phyloP scores from a whole-genome alignment of 768 basidiomycete genomes.

The Ramaria rubella region DNA sequence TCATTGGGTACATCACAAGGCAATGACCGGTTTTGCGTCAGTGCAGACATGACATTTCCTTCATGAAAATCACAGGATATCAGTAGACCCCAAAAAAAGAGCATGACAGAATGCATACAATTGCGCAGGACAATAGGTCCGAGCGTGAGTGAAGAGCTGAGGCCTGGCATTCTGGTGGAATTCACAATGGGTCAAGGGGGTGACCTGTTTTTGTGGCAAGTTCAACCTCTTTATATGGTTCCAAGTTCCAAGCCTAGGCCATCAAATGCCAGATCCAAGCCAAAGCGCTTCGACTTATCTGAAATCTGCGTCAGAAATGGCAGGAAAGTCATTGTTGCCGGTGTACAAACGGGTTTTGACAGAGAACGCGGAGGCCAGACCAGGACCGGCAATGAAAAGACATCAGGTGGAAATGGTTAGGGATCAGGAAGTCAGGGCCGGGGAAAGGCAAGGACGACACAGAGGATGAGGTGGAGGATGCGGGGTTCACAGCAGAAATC shows the following conservation, averaged over 20 bases:
- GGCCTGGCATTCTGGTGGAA: background rate
- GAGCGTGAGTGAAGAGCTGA: conserved; percentile 25
- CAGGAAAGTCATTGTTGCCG: no score
- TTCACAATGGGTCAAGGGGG: background rate
- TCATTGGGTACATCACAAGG: conserved; percentile 32
- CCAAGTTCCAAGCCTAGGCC: background rate
- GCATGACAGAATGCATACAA: conserved; percentile 14
- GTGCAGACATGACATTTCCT: conserved; percentile 32
- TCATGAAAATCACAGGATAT: no score
- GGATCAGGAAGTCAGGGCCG: no score
- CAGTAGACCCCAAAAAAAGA: no score
- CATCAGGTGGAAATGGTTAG: no score
- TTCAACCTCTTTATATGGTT: background rate
- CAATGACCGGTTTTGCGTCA: conserved; percentile 35
- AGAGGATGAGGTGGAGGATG: no score
- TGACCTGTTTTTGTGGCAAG: background rate
- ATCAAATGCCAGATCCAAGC: background rate
- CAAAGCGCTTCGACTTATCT: background rate
- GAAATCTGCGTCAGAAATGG: no score
- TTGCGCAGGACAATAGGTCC: conserved; percentile 33
- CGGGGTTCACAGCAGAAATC: no score
- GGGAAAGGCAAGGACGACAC: no score
- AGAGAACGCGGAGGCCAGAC: no score
- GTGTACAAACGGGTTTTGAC: no score
- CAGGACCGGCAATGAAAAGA: no score